Evolutionary conservation across 2,329 filamentous ascomycete species (phyloP), one percentile per base, ranked within the genome.

Genomic region (Pezicula radicicola): DNA sequence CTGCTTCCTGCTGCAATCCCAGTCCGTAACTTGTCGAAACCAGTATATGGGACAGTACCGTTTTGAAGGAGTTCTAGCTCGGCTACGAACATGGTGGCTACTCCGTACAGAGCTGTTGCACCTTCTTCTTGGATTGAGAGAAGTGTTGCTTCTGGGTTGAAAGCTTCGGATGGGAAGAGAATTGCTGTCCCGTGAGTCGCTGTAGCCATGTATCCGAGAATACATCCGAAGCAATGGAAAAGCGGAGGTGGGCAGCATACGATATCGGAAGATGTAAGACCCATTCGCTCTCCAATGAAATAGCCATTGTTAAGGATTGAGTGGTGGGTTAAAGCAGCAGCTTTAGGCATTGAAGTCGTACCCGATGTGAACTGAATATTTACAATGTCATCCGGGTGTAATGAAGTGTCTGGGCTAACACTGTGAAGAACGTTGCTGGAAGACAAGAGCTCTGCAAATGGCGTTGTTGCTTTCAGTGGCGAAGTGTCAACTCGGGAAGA

Each of bases 341-440:
- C 94, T 72, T 97, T 97, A 19, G 92, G 93, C 63, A 81, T 77
- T 1, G 89, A 89, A 0, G 94, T 97, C 0, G 94, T 97, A n/a
- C 93, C 94, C 0, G 88, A 93, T 0, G 94, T 99, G 73, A 97
- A 97, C 69, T 97, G 93, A 58, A 97, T 96, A 66, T 97, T 97
- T 59, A 95, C 86, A 2, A 88, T 84, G 47, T 97, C 93, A 55
- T 81, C 68, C 0, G 84, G 76, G 15, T 75, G 59, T 1, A 87
- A 74, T 0, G 73, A 72, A 21, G 67, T 50, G 49, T 78, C 74
- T 0, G 79, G 78, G 18, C 55, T 63, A 2, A 83, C 62, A 2
- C 16, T 0, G 62, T 53, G 61, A 28, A 85, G 69, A 1, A 60
- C 50, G 1, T 69, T 52, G 59, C 78, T 80, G 2, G 74, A 41